phyloP scores from a whole-genome alignment of 257 asterid species.

The Solanum medicagineum region DNA sequence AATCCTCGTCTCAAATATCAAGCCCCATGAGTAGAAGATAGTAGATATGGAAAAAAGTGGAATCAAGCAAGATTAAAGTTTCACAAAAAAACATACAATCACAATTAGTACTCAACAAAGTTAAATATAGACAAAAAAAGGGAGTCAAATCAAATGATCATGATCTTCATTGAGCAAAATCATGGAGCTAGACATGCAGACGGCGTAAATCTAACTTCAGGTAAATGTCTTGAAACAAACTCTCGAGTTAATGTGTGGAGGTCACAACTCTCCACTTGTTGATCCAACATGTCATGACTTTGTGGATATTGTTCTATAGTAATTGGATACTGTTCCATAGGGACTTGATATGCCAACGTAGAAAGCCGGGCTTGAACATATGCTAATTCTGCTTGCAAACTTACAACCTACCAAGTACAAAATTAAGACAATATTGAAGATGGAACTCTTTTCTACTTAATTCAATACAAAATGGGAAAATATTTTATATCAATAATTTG shows the following conservation, averaged over 20 bases:
- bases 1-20: no score
- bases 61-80: no score
- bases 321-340: background rate
- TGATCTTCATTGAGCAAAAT: background rate
- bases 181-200: background rate
- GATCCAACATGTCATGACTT: background rate
- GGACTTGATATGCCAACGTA: conserved; percentile 22
- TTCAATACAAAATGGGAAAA: background rate
- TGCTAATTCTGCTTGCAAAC: conserved; percentile 79
- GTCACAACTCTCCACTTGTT: conserved; percentile 12
- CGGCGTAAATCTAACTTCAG: conserved; percentile 41
- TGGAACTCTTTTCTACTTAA: background rate
- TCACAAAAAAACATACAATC: background rate
- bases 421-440: background rate
- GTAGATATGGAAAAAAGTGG: no score
- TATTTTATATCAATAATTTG: no score
- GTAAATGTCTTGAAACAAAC: conserved; percentile 42
- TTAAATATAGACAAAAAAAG: background rate
- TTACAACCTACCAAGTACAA: conserved; percentile 35
- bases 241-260: conserved; percentile 44
- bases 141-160: background rate
- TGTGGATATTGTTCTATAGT: background rate
- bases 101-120: background rate
- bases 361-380: conserved; percentile 70
- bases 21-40: no score